Percentiles rank a stretch among this genome's conserved stretches.
phyloP scores from a whole-genome alignment of 1,284 basidiomycete species.

The Sphaerobolus stellatus region DNA sequence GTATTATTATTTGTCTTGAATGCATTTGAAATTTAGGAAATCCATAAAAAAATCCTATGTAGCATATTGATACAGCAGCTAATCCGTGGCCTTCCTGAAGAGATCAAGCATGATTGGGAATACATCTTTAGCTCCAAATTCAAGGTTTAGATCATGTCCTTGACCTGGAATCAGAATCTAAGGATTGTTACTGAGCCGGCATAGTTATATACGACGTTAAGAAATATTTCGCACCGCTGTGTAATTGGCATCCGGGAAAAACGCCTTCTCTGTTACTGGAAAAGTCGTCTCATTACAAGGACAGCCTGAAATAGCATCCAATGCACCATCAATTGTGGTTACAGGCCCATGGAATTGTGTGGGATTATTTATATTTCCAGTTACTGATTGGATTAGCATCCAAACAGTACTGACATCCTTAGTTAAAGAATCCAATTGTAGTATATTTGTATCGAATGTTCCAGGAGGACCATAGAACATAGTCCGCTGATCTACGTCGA shows the following conservation, averaged over 20 bases:
- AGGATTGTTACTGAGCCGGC: background rate
- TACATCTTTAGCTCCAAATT: background rate
- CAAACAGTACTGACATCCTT: slow-evolving; percentile 1
- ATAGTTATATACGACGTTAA: background rate
- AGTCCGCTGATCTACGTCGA: background rate
- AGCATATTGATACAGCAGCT: too few species aligned
- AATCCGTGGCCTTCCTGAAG: too few species aligned
- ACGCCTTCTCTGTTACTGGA: background rate
- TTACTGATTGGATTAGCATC: background rate
- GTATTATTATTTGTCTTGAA: too few species aligned
- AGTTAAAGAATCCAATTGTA: slow-evolving; percentile 9
- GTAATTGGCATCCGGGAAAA: slow-evolving; percentile 6
- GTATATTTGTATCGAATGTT: background rate
- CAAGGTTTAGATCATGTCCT: slow-evolving; percentile 5
- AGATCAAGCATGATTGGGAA: background rate
- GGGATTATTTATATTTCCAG: background rate
- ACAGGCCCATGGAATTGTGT: slow-evolving; percentile 3
- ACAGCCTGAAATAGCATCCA: slow-evolving; percentile 1
- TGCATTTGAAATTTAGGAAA: too few species aligned
- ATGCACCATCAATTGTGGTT: background rate
- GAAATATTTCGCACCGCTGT: background rate
- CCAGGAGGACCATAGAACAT: slow-evolving; percentile 3
- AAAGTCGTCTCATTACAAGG: background rate
- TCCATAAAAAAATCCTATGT: too few species aligned
- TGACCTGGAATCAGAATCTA: slow-evolving; percentile 6